Evolutionary conservation across 2,329 filamentous ascomycete genomes (phyloP), one percentile per base, ranked within the genome.

Genomic region (Trematosphaeria pertusa): DNA sequence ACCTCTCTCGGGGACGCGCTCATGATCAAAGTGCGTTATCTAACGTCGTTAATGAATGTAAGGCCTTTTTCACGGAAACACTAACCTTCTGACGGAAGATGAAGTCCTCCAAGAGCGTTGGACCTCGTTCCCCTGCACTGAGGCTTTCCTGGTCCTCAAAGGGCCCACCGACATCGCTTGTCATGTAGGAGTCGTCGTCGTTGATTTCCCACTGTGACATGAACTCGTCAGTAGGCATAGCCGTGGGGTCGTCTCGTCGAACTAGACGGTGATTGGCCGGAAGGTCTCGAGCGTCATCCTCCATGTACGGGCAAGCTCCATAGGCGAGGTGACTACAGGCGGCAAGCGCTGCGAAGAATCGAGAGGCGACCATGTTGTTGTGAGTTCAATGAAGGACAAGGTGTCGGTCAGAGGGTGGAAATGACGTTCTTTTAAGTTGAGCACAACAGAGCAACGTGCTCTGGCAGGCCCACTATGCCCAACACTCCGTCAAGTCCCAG

Each of bases 61-160:
- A 8, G 1, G 18, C 11, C 9, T 43, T 18, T 49, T 59, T 52
- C 58, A 43, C 54, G 58, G 21, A 52, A 50, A 37, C 3, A 34
- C 43, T 58, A 18, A 67, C 64, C 73, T 88, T 89, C 60, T 90
- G 86, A 22, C 87, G 80, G 64, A 88, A 86, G 53, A 87, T 84
- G 39, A 87, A 88, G 64, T 90, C 87, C 61, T 90, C 87, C 0
- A 91, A 73, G 15, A 90, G 73, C 1, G 85, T 86, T 1, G 87
- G 81, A 1, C 87, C 87, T 34, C 86, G 77, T 6, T 81, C 77
- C 2, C 87, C 87, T n/a, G 81, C 86, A 58, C 79, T 86, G 28
- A 90, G 71, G 58, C 84, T 87, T 52, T 80, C 76, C 60, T 87
- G 85, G 21, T 90, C 87, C 36, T 77, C 76, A 31, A 90, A 85